phyloP scores from a whole-genome alignment of 129 eudicot genomes.

The Glebionis coronaria region DNA sequence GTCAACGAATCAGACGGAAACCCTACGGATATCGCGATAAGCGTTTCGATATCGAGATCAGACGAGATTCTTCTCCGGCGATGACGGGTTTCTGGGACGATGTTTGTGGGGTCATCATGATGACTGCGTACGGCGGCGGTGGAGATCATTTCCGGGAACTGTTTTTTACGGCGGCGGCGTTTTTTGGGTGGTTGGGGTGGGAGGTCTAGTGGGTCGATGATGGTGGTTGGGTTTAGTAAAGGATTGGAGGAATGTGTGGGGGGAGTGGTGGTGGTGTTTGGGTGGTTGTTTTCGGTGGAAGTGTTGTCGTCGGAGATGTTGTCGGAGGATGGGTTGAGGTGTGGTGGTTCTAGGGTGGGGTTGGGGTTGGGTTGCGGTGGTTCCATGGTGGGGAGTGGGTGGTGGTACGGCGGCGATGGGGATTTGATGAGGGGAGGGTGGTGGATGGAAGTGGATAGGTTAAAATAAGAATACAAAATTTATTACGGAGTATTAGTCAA shows the following conservation, averaged over 20 bases:
- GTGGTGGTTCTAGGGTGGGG: constrained; percentile 20
- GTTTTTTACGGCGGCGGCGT: constrained; percentile 82
- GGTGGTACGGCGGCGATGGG: constrained; percentile 13
- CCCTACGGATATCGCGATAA: constrained; percentile 90
- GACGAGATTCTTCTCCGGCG: constrained; percentile 49
- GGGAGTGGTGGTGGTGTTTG: constrained; percentile 19
- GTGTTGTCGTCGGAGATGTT: constrained; percentile 22
- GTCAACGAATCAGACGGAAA: constrained; percentile 81
- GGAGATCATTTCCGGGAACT: constrained; percentile 73
- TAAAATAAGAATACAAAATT: no score
- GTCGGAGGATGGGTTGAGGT: constrained; percentile 20
- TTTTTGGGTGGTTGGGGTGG: constrained; percentile 36
- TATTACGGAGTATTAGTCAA: no score
- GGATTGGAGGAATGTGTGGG: constrained; percentile 26
- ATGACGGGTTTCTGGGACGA: constrained; percentile 23
- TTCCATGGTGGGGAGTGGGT: constrained; percentile 34
- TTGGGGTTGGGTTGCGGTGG: constrained; percentile 21
- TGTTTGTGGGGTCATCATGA: constrained; percentile 10
- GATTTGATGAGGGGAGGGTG: not conserved
- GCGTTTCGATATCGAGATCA: constrained; percentile 70
- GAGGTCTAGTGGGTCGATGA: not conserved
- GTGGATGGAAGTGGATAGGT: constrained; percentile 4
- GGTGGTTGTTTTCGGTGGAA: constrained; percentile 20
- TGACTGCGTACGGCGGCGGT: constrained; percentile 56
- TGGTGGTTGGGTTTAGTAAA: constrained; percentile 16